Evolutionary conservation across 2,329 filamentous ascomycete species (phyloP), one percentile per base, ranked within the genome.

Genomic region (Penicillium sp.): DNA sequence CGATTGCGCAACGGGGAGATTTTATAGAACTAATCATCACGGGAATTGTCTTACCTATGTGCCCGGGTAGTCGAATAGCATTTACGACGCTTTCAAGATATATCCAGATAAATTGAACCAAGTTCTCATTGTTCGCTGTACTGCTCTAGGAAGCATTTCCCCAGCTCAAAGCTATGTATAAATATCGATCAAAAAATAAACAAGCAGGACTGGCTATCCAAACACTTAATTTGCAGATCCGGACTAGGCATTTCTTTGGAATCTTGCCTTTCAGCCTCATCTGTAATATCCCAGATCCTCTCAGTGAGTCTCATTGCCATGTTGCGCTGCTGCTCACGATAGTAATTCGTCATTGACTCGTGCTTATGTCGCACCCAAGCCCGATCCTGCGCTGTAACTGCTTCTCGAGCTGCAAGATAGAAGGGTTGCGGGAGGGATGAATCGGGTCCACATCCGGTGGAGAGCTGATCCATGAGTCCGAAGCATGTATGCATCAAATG

Each of bases 251-350:
- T 19, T 8, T 27, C 25, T 16, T 32, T 23, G 7, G 21, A 23
- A 23, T 23, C 7, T 23, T 23, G 11, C 21, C 15, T 21, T 17
- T 43, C 36, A 17, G 34, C 15, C 14, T 44, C 37, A 39, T 56
- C 53, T 2, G 39, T 50, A 17, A 43, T 46, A 16, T 51, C 45
- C 49, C 53, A 56, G 10, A 56, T 45, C n/a, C 28, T 36, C 15
- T 56, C 47, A 8, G 52, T 56, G 26, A 53, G 38, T 25, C 35
- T 42, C 53, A 56, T 56, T 7, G 45, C 51, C 47, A 41, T 31
- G 30, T 53, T 54, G 13, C 53, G 47, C 31, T 56, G 51, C 17
- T 54, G 51, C 26, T 56, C 51, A 7, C 49, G 43, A 44, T 53
- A 54, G 28, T 51, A 56, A n/a, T 48, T 48, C 1, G 49, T 56